Percentiles rank a stretch among this genome's conserved stretches.
phyloP scores from a whole-genome alignment of 2,329 filamentous ascomycete species.

The Zymoseptoria passerinii region DNA sequence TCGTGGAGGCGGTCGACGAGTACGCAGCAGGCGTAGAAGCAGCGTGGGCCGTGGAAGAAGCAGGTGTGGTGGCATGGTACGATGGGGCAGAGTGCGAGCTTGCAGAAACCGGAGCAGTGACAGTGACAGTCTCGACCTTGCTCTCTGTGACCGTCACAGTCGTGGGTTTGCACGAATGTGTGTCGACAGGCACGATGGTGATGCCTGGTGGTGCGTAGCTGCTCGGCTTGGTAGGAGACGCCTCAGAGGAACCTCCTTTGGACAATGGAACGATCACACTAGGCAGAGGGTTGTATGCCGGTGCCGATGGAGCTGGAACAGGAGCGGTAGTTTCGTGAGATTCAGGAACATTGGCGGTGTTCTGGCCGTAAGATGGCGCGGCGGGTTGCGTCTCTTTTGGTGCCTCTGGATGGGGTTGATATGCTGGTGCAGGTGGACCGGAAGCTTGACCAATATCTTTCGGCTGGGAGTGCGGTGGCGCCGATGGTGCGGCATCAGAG shows the following conservation, averaged over 20 bases:
- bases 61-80: background rate
- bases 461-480: background rate
- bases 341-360: background rate
- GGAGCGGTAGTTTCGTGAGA: background rate
- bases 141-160: conserved; percentile 17
- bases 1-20: background rate
- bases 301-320: background rate
- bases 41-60: background rate
- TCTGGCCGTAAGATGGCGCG: background rate
- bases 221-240: conserved; percentile 4
- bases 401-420: background rate
- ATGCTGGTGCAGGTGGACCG: background rate
- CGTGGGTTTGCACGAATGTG: conserved; percentile 2
- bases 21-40: background rate
- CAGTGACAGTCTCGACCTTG: conserved; percentile 13
- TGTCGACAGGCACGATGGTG: conserved; percentile 20
- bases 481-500: background rate
- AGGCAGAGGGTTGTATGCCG: background rate
- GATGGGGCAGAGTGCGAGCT: background rate
- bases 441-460: background rate
- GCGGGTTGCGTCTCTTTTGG: background rate
- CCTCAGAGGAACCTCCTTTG: background rate
- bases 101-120: conserved; percentile 10
- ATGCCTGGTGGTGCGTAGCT: conserved; percentile 14
- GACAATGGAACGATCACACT: background rate